A percentile compares a stretch with the other conserved stretches of the same genome.
phyloP scores from a whole-genome alignment of 2,329 filamentous ascomycete species.

The Fusarium sp. region DNA sequence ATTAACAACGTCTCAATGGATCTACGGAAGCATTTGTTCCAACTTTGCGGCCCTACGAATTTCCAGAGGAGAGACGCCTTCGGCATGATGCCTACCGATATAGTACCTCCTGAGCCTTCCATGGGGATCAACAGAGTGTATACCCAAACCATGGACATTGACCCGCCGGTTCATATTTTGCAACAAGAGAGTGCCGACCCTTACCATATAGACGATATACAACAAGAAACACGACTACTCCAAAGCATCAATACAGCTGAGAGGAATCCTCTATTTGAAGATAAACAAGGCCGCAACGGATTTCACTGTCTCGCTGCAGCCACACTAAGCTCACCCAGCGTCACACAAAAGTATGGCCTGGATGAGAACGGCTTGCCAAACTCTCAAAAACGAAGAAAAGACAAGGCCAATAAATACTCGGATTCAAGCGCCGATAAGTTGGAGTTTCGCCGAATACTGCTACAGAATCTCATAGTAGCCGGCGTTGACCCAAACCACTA shows the following conservation, averaged over 20 bases:
- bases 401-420: conserved; percentile 34
- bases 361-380: conserved; percentile 25
- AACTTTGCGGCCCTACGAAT: conserved; percentile 46
- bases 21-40: conserved; percentile 45
- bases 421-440: conserved; percentile 51
- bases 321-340: conserved; percentile 55
- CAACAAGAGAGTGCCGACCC: conserved; percentile 1
- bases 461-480: conserved; percentile 49
- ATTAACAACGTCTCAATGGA: conserved; percentile 46
- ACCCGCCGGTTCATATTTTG: conserved; percentile 31
- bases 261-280: conserved; percentile 35
- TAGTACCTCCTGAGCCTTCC: conserved; percentile 1
- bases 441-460: conserved; percentile 42
- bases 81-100: conserved; percentile 45
- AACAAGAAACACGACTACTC: conserved; percentile 40
- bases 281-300: conserved; percentile 63
- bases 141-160: conserved; percentile 38
- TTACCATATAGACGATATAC: conserved; percentile 15
- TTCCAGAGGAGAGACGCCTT: conserved; percentile 63
- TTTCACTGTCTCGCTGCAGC: conserved; percentile 69
- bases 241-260: conserved; percentile 31
- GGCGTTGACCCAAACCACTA: conserved; percentile 64
- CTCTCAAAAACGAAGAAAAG: conserved; percentile 13
- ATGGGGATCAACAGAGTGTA: conserved; percentile 10
- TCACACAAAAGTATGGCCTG: conserved; percentile 50